These are phyloP conservation scores for Acephala macrosclerotiorum DNA, from an alignment of 2,329 filamentous ascomycete species.

Conservation along the genomic window DNA sequence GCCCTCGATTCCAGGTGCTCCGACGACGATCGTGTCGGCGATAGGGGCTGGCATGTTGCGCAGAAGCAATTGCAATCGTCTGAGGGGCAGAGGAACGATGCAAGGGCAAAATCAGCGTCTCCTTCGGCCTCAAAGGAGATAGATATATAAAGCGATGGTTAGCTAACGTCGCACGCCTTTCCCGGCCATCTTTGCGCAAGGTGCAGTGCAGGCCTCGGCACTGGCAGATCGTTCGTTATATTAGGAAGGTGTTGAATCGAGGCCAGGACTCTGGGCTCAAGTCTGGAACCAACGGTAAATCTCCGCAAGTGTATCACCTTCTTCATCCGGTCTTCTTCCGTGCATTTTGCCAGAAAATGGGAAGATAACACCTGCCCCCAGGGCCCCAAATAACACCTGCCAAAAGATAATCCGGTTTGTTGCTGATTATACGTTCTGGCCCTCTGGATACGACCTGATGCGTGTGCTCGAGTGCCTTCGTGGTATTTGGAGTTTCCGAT, in stretches of 20 bases:
- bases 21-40: conserved; percentile 39
- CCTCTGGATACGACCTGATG: too few relatives aligned
- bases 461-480: too few relatives aligned
- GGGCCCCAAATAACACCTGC: too few relatives aligned
- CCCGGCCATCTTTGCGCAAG: not conserved
- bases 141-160: not conserved
- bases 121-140: not conserved
- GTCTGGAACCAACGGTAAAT: not conserved
- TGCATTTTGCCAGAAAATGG: not conserved
- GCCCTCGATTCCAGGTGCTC: conserved; percentile 42
- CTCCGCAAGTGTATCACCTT: not conserved
- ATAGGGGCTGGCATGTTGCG: conserved; percentile 30
- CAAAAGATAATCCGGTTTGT: too few relatives aligned
- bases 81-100: conserved; percentile 7
- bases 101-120: not conserved
- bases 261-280: not conserved
- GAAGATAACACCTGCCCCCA: too few relatives aligned
- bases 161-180: not conserved
- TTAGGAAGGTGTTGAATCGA: not conserved
- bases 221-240: not conserved
- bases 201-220: not conserved
- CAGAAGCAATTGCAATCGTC: conserved; percentile 17
- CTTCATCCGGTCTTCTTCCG: not conserved
- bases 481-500: too few relatives aligned
- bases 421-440: too few relatives aligned